Base-by-base conservation (phyloP, 1,139 yeast genomes). In the Ogataea hybrid region DNA sequence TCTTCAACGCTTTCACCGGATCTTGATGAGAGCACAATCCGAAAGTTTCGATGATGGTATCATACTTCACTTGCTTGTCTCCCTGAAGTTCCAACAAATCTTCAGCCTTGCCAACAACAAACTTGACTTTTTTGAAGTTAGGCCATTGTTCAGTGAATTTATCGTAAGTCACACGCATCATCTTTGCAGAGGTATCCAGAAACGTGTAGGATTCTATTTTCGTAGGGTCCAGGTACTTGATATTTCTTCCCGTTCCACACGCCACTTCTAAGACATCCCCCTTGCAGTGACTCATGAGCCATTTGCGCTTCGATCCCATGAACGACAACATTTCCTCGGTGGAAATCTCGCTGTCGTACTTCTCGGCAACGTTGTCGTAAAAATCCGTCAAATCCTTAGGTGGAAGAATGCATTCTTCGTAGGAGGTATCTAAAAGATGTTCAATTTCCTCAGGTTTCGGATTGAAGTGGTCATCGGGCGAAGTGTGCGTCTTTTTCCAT, bases 21-120 rank as follows among this genome's bases (percentile, higher is more conserved):
- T 94, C 95, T 56, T 90, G 84, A 57, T 92, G 97, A 0, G 97
- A 90, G 65, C 98, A 92, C 37, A 92, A 69, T 0, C 98, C 98
- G 67, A 92, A 92, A 0, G 97, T 87, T 63, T 92, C 97, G 38
- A 87, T 76, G 31, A 94, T 82, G 1, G 97, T 90, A 60, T 94
- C 98, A 60, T 90, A 92, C 58, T 81, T 81, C 44, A 80, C 70
- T 2, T 45, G 37, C 12, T 52, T 51, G 20, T 47, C 38, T 5
- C 49, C 48, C n/a, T 58, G 43, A 41, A 88, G 62, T 6, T 74
- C 66, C 1, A 77, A 72, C 54, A 92, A 70, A 49, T 87, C 90
- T 63, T 92, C 97, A 1, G 96, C 96, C 53, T 78, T 81, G n/a
- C 96, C 96, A 29, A 84, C 88, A 0, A 92, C 94, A 61, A 84